These are phyloP conservation scores for Lipomyces oligophaga DNA, from an alignment of 805 yeast species.

Conservation along the genomic window DNA sequence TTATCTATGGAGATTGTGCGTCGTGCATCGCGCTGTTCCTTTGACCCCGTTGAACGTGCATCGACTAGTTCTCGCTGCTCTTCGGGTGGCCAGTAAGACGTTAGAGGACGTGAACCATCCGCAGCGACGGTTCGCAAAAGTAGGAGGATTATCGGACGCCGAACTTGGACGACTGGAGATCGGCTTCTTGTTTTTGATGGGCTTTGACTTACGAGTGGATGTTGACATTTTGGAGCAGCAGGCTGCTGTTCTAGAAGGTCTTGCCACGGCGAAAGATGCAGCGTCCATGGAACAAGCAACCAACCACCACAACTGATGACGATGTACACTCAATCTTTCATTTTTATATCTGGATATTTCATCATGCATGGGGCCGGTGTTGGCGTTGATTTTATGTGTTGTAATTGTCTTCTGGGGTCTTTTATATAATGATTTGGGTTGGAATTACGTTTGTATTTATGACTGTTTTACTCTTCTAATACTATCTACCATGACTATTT, in stretches of 20 bases:
- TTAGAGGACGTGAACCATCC: constrained; percentile 47
- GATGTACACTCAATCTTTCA: too few species aligned
- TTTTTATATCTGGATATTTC: too few species aligned
- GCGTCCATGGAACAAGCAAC: too few species aligned
- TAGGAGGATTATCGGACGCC: constrained; percentile 44
- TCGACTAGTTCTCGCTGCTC: constrained; percentile 45
- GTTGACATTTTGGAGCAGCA: constrained; percentile 37
- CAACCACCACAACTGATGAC: too few species aligned
- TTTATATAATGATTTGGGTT: too few species aligned
- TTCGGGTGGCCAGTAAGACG: constrained; percentile 47
- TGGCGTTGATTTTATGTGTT: too few species aligned
- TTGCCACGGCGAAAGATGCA: background rate
- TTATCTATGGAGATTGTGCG: constrained; percentile 37
- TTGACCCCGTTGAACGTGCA: constrained; percentile 41
- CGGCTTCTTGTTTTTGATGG: constrained; percentile 47
- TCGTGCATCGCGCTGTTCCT: constrained; percentile 35
- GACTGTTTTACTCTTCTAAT: too few species aligned
- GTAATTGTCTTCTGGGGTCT: too few species aligned
- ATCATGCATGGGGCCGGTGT: too few species aligned
- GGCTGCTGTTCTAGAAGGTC: constrained; percentile 29
- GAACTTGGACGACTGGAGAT: constrained; percentile 51
- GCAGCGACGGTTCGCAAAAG: constrained; percentile 47
- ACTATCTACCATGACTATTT: too few species aligned
- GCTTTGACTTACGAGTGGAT: constrained; percentile 49
- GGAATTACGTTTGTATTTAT: too few species aligned